Evolutionary conservation across 2,329 filamentous ascomycete species (phyloP).

Genomic region (Scolecobasidium constrictum): DNA sequence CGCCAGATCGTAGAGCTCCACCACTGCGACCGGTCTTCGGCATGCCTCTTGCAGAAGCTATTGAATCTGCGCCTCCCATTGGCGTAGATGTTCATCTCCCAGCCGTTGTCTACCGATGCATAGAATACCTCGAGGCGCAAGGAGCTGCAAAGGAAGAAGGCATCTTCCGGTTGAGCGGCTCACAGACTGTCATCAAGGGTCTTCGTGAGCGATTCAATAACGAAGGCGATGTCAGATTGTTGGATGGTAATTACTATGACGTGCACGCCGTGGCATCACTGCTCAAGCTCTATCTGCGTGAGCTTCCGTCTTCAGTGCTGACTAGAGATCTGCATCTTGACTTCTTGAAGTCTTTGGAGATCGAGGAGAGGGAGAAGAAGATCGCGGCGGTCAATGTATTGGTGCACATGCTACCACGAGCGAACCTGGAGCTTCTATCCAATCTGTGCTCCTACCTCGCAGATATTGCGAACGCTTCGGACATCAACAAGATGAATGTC

Average conservation of each 20-base stretch:
- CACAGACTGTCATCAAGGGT: constrained; percentile 84
- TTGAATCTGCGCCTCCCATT: constrained; percentile 63
- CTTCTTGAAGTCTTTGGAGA: constrained; percentile 67
- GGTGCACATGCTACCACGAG: constrained; percentile 66
- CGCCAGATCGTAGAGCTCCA: constrained; percentile 30
- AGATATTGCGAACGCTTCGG: constrained; percentile 80
- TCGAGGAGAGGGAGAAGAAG: constrained; percentile 65
- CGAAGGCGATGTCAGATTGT: constrained; percentile 81
- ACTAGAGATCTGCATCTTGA: constrained; percentile 84
- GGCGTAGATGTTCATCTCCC: constrained; percentile 69
- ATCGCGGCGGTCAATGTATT: constrained; percentile 65
- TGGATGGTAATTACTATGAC: constrained; percentile 83
- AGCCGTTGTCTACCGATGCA: constrained; percentile 87
- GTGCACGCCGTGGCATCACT: constrained; percentile 92
- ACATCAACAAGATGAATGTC: constrained; percentile 95
- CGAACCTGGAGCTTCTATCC: constrained; percentile 71
- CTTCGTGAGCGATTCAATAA: constrained; percentile 87
- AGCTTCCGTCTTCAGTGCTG: constrained; percentile 82
- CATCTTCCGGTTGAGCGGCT: constrained; percentile 95
- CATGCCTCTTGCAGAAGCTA: constrained; percentile 73
- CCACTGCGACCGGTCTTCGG: constrained; percentile 60
- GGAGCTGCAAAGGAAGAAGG: constrained; percentile 79
- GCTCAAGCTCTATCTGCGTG: constrained; percentile 85
- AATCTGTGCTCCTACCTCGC: constrained; percentile 84
- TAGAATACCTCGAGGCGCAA: constrained; percentile 82